Percentiles rank a stretch among this genome's conserved stretches.
These are phyloP conservation scores for Shiraia sp. DNA, from an alignment of 2,329 filamentous ascomycete genomes.

Conservation along the genomic window DNA sequence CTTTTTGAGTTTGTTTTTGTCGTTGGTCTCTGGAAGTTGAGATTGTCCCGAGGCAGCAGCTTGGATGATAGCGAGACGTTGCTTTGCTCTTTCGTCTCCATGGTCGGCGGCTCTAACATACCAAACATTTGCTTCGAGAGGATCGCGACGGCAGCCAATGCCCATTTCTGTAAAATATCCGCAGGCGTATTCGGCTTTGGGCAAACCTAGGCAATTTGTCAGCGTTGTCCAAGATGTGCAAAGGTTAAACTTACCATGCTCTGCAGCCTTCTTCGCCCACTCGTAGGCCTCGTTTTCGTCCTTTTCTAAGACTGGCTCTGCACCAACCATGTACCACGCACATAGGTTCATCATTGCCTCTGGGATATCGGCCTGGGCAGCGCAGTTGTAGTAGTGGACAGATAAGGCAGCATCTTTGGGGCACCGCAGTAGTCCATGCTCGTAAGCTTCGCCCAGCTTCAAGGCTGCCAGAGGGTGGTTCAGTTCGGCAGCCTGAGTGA, in stretches of 20 bases:
- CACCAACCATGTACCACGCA: conserved; percentile 97
- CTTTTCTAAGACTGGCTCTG: conserved; percentile 87
- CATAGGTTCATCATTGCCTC: conserved; percentile 97
- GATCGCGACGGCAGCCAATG: conserved; percentile 90
- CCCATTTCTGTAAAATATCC: conserved; percentile 99
- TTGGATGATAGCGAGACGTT: conserved; percentile 82
- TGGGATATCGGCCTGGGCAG: conserved; percentile 81
- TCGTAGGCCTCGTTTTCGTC: conserved; percentile 96
- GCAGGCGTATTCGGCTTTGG: conserved; percentile 85
- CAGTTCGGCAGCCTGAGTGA: conserved; percentile 90
- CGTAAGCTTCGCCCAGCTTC: conserved; percentile 93
- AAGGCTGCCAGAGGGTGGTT: conserved; percentile 85
- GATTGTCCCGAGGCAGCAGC: conserved; percentile 70
- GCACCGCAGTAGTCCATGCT: conserved; percentile 85
- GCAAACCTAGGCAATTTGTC: conserved; percentile 57
- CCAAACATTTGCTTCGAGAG: conserved; percentile 97
- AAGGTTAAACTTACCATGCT: conserved; percentile 66
- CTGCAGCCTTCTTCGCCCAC: conserved; percentile 87
- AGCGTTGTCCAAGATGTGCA: conserved; percentile 5
- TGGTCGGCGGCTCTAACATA: conserved; percentile 94
- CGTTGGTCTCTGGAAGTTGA: conserved; percentile 13
- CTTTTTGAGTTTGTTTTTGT: conserved; percentile 41
- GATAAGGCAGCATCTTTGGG: conserved; percentile 89
- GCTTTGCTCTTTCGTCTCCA: conserved; percentile 86
- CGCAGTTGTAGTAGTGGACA: conserved; percentile 95